Evolutionary conservation across 2,329 filamentous ascomycete species (phyloP).

Genomic region (Tolypocladium endophyticum): DNA sequence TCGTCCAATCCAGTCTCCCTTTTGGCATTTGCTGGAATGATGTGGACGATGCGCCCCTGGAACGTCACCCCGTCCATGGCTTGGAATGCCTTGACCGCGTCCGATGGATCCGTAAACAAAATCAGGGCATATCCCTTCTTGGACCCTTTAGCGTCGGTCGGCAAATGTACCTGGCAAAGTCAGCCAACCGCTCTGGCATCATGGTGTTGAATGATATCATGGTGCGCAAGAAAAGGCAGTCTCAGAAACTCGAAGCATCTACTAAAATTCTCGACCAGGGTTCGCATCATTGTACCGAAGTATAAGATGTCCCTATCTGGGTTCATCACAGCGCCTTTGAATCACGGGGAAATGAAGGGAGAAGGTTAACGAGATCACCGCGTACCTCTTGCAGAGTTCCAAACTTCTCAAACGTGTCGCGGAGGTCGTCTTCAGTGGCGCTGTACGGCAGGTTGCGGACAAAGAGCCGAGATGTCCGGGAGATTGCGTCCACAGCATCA

Average conservation of each 20-base stretch:
- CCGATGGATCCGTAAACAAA: conserved; percentile 60
- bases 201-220: conserved; percentile 9
- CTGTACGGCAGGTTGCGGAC: conserved; percentile 81
- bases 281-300: conserved; percentile 80
- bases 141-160: conserved; percentile 58
- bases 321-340: conserved; percentile 67
- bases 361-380: conserved; percentile 9
- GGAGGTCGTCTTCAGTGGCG: conserved; percentile 66
- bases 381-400: conserved; percentile 83
- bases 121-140: conserved; percentile 90
- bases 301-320: conserved; percentile 99
- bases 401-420: conserved; percentile 58
- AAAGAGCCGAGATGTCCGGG: conserved; percentile 69
- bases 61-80: conserved; percentile 76
- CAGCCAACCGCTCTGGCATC: conserved; percentile 11
- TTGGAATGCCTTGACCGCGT: conserved; percentile 70
- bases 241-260: conserved; percentile 94
- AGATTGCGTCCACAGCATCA: conserved; percentile 47
- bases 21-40: conserved; percentile 76
- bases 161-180: conserved; percentile 67
- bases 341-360: conserved; percentile 1
- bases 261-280: conserved; percentile 97
- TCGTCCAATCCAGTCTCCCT: conserved; percentile 77
- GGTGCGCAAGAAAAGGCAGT: conserved; percentile 16
- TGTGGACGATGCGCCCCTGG: conserved; percentile 84